These are phyloP conservation scores for Penicillium sp. DNA, from an alignment of 2,329 filamentous ascomycete genomes.

Conservation along the genomic window DNA sequence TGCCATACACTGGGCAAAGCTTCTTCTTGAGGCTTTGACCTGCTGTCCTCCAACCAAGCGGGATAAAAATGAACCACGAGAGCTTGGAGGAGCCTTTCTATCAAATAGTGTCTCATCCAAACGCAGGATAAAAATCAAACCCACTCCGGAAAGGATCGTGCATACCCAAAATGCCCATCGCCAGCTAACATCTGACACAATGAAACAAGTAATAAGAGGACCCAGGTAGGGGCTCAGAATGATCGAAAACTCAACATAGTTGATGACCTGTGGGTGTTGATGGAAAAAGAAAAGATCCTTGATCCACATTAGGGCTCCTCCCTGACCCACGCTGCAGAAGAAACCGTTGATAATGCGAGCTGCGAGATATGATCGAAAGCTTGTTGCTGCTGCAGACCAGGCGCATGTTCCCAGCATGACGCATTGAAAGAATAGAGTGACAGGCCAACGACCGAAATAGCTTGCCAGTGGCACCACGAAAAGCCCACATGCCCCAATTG, in stretches of 20 bases:
- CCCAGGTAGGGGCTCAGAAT: conserved; percentile 46
- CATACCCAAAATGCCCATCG: conserved; percentile 34
- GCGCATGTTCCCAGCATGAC: conserved; percentile 33
- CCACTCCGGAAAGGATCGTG: conserved; percentile 25
- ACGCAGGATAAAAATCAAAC: conserved; percentile 25
- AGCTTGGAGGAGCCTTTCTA: conserved; percentile 10
- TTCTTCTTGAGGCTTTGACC: conserved; percentile 37
- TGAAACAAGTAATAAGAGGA: conserved; percentile 53
- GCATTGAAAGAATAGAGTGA: conserved; percentile 33
- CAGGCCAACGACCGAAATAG: conserved; percentile 51
- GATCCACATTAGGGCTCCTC: conserved; percentile 55
- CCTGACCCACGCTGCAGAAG: conserved; percentile 48
- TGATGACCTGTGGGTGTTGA: conserved; percentile 49
- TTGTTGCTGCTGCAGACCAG: conserved; percentile 51
- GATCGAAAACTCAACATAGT: conserved; percentile 44
- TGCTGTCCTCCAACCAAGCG: conserved; percentile 33
- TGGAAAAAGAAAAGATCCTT: conserved; percentile 67
- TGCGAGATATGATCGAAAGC: conserved; percentile 54
- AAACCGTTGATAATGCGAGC: conserved; percentile 54
- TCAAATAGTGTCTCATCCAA: conserved; percentile 36
- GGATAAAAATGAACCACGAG: conserved; percentile 11
- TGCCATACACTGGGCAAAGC: conserved; percentile 46
- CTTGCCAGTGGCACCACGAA: conserved; percentile 47
- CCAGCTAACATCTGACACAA: conserved; percentile 48
- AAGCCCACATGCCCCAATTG: conserved; percentile 50